Percentiles rank a stretch among this genome's conserved stretches.
Evolutionary conservation across 176 grass and related monocot genomes (phyloP).

Genomic region (Rhynchospora pubera): DNA sequence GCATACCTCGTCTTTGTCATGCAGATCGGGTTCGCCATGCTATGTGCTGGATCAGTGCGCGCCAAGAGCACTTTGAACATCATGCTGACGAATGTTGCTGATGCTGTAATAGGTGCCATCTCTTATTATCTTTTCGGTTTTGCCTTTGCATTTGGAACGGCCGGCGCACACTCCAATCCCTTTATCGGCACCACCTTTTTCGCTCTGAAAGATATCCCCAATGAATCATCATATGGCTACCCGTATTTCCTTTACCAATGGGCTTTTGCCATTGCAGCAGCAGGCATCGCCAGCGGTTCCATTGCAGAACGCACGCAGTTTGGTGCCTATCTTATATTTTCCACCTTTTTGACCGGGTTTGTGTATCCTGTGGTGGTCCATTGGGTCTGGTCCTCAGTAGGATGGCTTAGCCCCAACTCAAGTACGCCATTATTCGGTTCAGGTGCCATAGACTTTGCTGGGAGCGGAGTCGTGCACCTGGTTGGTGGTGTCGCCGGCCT

Average conservation of each 20-base stretch:
- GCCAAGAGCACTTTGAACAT: conserved; percentile 28
- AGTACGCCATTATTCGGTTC: conserved; percentile 14
- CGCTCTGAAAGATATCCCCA: conserved; percentile 15
- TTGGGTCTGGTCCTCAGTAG: conserved; percentile 24
- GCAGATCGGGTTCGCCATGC: conserved; percentile 33
- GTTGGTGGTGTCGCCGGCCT: conserved; percentile 25
- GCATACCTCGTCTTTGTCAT: conserved; percentile 34
- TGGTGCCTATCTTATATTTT: conserved; percentile 19
- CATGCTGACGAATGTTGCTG: conserved; percentile 26
- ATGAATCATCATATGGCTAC: conserved; percentile 24
- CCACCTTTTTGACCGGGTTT: conserved; percentile 21
- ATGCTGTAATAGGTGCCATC: conserved; percentile 21
- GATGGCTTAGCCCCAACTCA: conserved; percentile 13
- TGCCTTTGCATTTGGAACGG: conserved; percentile 24
- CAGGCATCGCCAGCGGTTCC: conserved; percentile 18
- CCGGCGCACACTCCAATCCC: background rate
- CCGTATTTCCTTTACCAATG: conserved; percentile 27
- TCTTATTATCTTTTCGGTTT: conserved; percentile 35
- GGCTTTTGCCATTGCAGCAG: conserved; percentile 23
- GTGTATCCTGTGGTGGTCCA: conserved; percentile 26
- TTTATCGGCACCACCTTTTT: conserved; percentile 25
- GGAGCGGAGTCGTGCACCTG: conserved; percentile 27
- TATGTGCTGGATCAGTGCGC: conserved; percentile 26
- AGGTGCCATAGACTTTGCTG: conserved; percentile 28
- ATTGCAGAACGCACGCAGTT: conserved; percentile 27